Evolutionary conservation across 495 filamentous ascomycete species (phyloP).

Genomic region (Usnea hakonensis): DNA sequence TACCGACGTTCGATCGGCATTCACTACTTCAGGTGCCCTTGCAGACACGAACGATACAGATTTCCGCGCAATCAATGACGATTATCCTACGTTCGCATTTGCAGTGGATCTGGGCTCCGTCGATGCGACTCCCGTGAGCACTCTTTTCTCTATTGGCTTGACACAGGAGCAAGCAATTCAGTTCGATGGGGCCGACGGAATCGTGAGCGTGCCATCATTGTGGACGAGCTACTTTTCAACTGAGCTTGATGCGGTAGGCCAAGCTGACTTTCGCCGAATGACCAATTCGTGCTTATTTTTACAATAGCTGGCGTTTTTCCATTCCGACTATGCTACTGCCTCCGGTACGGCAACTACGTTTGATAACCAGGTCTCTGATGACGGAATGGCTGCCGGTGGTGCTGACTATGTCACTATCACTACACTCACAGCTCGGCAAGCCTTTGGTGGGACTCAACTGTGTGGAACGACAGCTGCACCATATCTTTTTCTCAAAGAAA

Average conservation of each 20-base stretch:
- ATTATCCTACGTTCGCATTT: conserved; percentile 51
- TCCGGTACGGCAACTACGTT: conserved; percentile 32
- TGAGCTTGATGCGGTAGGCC: conserved; percentile 39
- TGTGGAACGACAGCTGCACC: conserved; percentile 66
- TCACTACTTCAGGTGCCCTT: conserved; percentile 38
- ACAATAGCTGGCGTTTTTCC: conserved; percentile 43
- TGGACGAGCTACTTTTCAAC: conserved; percentile 49
- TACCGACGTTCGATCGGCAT: conserved; percentile 41
- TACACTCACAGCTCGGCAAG: conserved; percentile 73
- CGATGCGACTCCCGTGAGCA: conserved; percentile 27
- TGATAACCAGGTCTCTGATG: conserved; percentile 40
- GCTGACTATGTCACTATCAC: conserved; percentile 72
- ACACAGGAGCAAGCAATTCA: conserved; percentile 48
- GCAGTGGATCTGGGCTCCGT: conserved; percentile 45
- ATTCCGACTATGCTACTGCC: conserved; percentile 40
- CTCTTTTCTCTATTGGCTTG: conserved; percentile 47
- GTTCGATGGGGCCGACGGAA: conserved; percentile 37
- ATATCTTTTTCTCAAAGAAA: conserved; percentile 86
- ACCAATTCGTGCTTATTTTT: conserved; percentile 5
- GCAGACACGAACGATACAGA: conserved; percentile 40
- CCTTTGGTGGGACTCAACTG: conserved; percentile 74
- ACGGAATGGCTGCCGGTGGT: conserved; percentile 41
- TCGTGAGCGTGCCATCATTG: conserved; percentile 37
- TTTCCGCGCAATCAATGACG: conserved; percentile 44
- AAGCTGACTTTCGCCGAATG: not conserved